Evolutionary conservation across 1,284 basidiomycete genomes (phyloP).

Genomic region (Apiotrichum sp.): DNA sequence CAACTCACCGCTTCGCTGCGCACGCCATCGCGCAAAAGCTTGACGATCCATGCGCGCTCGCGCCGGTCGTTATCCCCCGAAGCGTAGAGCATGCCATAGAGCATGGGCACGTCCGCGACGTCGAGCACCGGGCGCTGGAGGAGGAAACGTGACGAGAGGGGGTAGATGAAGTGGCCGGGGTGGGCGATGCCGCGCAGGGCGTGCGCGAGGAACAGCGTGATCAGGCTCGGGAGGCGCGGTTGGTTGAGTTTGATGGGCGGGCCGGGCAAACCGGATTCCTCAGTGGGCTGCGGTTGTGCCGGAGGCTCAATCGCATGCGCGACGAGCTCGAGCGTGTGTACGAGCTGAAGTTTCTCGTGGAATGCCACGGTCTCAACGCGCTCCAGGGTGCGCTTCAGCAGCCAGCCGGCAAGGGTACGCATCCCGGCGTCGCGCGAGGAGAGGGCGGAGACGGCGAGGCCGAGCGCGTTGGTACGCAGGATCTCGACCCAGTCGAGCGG

Average conservation of each 20-base stretch:
- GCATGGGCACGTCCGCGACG: slow-evolving; percentile 68
- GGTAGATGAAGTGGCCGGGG: slow-evolving; percentile 74
- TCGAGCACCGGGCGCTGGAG: slow-evolving; percentile 75
- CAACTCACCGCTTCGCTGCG: slow-evolving; percentile 46
- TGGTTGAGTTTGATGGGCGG: slow-evolving; percentile 27
- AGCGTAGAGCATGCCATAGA: slow-evolving; percentile 74
- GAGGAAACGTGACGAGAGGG: slow-evolving; percentile 70
- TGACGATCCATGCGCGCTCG: slow-evolving; percentile 80
- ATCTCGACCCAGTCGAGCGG: slow-evolving; percentile 76
- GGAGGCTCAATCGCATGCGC: slow-evolving; percentile 55
- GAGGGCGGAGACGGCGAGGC: slow-evolving; percentile 66
- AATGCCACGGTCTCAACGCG: slow-evolving; percentile 49
- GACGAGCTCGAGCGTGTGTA: slow-evolving; percentile 68
- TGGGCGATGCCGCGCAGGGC: slow-evolving; percentile 70
- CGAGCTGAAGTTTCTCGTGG: slow-evolving; percentile 71
- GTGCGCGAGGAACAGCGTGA: slow-evolving; percentile 72
- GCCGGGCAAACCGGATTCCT: neutral
- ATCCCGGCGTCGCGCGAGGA: slow-evolving; percentile 61
- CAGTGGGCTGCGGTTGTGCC: neutral
- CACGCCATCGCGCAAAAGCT: slow-evolving; percentile 75
- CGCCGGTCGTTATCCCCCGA: slow-evolving; percentile 69
- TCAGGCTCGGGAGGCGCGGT: slow-evolving; percentile 57
- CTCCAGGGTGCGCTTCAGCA: slow-evolving; percentile 26
- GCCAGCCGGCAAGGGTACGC: slow-evolving; percentile 51
- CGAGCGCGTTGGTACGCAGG: slow-evolving; percentile 71